Conservation (phyloP, 129 eudicot species). For the Arctium lappa region DNA sequence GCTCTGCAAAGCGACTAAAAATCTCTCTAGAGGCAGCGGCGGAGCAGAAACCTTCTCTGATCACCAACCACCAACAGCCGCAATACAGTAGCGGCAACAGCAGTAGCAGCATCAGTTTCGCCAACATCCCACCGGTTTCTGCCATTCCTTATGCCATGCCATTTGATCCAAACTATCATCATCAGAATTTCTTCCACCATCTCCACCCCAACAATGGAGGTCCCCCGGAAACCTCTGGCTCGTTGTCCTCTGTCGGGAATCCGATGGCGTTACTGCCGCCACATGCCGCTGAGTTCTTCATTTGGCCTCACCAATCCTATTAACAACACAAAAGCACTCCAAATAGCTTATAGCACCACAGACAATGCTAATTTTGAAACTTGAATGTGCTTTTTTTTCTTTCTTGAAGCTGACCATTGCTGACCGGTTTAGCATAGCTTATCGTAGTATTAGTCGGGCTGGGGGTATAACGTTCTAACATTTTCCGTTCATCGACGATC, state of each 20-base stretch:
- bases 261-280: constrained; percentile 47
- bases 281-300: constrained; percentile 55
- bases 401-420: constrained; percentile 33
- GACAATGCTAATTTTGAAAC: constrained; percentile 37
- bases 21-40: constrained; percentile 45
- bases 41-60: constrained; percentile 43
- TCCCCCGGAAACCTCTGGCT: constrained; percentile 35
- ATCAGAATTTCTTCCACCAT: constrained; percentile 59
- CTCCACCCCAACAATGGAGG: constrained; percentile 28
- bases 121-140: constrained; percentile 38
- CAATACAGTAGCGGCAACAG: constrained; percentile 34
- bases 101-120: constrained; percentile 51
- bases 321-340: constrained; percentile 24
- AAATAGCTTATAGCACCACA: constrained; percentile 31
- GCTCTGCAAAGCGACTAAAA: constrained; percentile 74
- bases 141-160: constrained; percentile 45
- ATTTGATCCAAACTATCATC: constrained; percentile 47
- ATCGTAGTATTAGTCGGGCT: constrained; percentile 36
- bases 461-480: constrained; percentile 27
- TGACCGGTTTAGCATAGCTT: constrained; percentile 35
- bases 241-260: constrained; percentile 29
- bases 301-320: constrained; percentile 77
- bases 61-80: constrained; percentile 20
- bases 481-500: constrained; percentile 21
- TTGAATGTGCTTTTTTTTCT: not conserved